Base-by-base conservation (phyloP, 2,329 filamentous ascomycete genomes). In the Gaeumannomyces sp. region DNA sequence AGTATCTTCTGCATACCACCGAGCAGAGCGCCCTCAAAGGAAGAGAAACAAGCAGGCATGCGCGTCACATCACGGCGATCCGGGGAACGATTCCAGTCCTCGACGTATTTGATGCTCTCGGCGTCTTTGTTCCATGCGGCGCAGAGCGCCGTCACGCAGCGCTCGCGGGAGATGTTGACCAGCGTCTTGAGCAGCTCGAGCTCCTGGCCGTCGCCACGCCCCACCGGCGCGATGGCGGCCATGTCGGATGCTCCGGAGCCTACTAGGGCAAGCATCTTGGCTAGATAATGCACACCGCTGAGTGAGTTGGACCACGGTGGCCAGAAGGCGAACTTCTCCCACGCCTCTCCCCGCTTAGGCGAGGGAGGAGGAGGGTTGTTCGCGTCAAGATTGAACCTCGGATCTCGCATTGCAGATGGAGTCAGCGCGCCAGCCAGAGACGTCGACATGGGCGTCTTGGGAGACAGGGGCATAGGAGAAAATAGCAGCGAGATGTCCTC, bases 281-380 rank as follows among this genome's bases (percentile, higher is more conserved):
- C 88, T 6, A 99, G 83, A 72, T 96, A 97, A 74, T 96, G 87
- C 1, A 94, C 91, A n/a, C 91, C 94, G 66, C 93, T 96, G 29
- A 98, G 80, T 0, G 93, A 93, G 73, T 97, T 98, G 2, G 93
- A 91, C 78, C 91, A 89, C 0, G 94, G 95, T 4, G 94, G 93
- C 93, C 94, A 98, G 76, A 98, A 99, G 0, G 93, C 94, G 75
- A 95, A 87, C 78, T 94, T 90, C 73, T 98, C 95, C 92, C 93
- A 98, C 0, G 89, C 80, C 70, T 97, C 92, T 7, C 93, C 94
- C 59, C 85, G 85, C 70, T 84, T 91, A 0, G 92, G 91, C 0
- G 90, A 92, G 1, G 89, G 88, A 14, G 88, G 87, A 1, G 92
- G 93, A 2, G 91, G 80, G 67, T 91, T 93, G 72, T 85, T 89